Evolutionary conservation across 164 flowering plant genomes (phyloP).

Genomic region (Vitis rupestris): DNA sequence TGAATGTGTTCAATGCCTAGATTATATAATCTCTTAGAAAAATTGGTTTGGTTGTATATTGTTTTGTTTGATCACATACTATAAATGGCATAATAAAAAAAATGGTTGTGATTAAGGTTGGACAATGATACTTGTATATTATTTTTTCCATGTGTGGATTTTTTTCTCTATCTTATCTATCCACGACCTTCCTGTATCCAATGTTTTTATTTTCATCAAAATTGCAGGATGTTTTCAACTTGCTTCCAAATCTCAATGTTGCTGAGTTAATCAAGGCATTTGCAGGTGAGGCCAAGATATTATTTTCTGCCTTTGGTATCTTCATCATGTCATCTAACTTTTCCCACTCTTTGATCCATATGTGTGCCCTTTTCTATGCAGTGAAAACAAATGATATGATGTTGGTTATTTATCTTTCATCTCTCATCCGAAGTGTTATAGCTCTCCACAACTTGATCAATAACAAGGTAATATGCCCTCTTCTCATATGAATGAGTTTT

Average conservation of each 20-base stretch:
- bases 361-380: conserved; percentile 21
- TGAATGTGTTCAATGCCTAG: too few species aligned
- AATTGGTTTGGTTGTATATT: too few species aligned
- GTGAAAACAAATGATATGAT: conserved; percentile 99
- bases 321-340: too few species aligned
- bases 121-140: too few species aligned
- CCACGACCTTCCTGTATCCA: not conserved
- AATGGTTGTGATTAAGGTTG: too few species aligned
- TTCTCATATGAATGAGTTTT: not conserved
- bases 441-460: conserved; percentile 97
- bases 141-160: not conserved
- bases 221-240: conserved; percentile 90
- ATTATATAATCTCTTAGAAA: too few species aligned
- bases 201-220: not conserved
- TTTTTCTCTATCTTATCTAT: not conserved
- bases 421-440: conserved; percentile 91
- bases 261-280: conserved; percentile 82
- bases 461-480: conserved; percentile 70
- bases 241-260: conserved; percentile 93
- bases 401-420: conserved; percentile 93
- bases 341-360: too few species aligned
- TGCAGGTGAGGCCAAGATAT: conserved; percentile 50
- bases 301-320: too few species aligned
- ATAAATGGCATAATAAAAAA: too few species aligned
- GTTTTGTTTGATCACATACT: too few species aligned